Evolutionary conservation across 2,329 filamentous ascomycete species (phyloP).

Genomic region (Capronia epimyces): DNA sequence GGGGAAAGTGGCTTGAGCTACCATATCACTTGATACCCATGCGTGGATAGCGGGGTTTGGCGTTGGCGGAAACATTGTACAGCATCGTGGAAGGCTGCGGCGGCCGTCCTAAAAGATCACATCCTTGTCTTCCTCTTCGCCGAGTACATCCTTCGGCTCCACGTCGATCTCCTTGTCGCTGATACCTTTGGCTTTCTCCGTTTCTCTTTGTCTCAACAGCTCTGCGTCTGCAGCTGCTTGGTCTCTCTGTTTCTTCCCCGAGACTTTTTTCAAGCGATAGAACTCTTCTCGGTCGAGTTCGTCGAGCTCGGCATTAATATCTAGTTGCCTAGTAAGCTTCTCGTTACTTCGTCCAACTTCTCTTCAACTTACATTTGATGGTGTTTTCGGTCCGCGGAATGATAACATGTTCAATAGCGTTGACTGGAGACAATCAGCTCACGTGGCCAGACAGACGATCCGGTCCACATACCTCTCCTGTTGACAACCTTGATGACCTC

Average conservation of each 20-base stretch:
- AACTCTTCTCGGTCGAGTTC: slow-evolving; percentile 98
- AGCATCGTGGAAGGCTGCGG: slow-evolving; percentile 2
- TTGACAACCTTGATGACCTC: slow-evolving; percentile 99
- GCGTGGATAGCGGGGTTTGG: slow-evolving; percentile 14
- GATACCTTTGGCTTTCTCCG: slow-evolving; percentile 34
- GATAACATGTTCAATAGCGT: slow-evolving; percentile 78
- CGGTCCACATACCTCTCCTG: slow-evolving; percentile 63
- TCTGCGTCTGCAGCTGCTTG: slow-evolving; percentile 66
- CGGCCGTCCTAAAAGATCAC: slow-evolving; percentile 64
- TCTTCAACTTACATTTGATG: slow-evolving; percentile 70
- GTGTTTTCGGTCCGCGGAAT: slow-evolving; percentile 98
- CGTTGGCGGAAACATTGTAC: slow-evolving; percentile 8
- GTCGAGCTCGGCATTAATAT: slow-evolving; percentile 97
- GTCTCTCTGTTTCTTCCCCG: slow-evolving; percentile 76
- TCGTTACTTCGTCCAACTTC: background rate
- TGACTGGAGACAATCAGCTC: slow-evolving; percentile 54
- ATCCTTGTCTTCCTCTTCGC: slow-evolving; percentile 72
- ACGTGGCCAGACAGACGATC: background rate
- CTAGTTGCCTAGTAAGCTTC: slow-evolving; percentile 38
- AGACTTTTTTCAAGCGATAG: slow-evolving; percentile 93
- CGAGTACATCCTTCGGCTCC: slow-evolving; percentile 60
- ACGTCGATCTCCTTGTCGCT: slow-evolving; percentile 31
- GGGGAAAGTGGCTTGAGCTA: slow-evolving; percentile 1
- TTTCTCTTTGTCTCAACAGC: slow-evolving; percentile 47
- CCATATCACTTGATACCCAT: slow-evolving; percentile 18